Base-by-base conservation (phyloP, 352 stramenopile genomes). In the Phytophthora hibernalis region DNA sequence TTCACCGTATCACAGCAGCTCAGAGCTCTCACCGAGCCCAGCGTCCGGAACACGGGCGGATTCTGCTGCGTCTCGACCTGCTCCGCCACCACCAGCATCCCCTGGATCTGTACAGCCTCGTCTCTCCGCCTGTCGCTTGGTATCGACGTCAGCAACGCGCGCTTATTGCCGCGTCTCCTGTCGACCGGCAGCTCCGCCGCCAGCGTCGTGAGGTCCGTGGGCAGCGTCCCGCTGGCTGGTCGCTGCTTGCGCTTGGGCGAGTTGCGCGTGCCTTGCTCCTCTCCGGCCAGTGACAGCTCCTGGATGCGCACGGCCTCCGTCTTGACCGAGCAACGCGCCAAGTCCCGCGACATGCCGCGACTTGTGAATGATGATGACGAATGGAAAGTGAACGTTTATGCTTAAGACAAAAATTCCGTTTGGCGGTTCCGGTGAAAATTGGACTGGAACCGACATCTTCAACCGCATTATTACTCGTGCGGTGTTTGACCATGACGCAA, bases 11-110 rank as follows among this genome's bases (percentile, higher is more conserved):
- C 21, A 47, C n/a, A 47, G n/a, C 18, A 26, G 5, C 15, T 18
- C 15, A 43, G 13, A 7, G 2, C 20, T 21, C 52, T 43, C 54
- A 91, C 80, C 68, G 77, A 83, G 62, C 83, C 81, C 0, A 89
- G 66, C 21, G 81, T 86, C 6, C 68, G 65, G 30, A 70, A 76
- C 3, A 76, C 70, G 15, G 66, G 48, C 47, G 52, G 15, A 15
- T 58, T 45, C 40, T 66, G 42, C 37, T 21, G 30, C 8, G 26
- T 47, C 26, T 72, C 66, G 24, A 77, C 65, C 54, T 88, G 72
- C 49, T 90, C 78, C 2, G 75, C 76, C 11, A 92, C 78, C 0
- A 75, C 47, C 10, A 92, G 60, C 53, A 80, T 54, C 11, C 83
- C 83, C 45, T 92, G 70, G 8, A 79, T 54, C 48, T 82, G 57